Percentiles rank a stretch among this genome's conserved stretches.
These are phyloP conservation scores for Aristolochia californica DNA, from an alignment of 164 flowering plant species.

Conservation along the genomic window DNA sequence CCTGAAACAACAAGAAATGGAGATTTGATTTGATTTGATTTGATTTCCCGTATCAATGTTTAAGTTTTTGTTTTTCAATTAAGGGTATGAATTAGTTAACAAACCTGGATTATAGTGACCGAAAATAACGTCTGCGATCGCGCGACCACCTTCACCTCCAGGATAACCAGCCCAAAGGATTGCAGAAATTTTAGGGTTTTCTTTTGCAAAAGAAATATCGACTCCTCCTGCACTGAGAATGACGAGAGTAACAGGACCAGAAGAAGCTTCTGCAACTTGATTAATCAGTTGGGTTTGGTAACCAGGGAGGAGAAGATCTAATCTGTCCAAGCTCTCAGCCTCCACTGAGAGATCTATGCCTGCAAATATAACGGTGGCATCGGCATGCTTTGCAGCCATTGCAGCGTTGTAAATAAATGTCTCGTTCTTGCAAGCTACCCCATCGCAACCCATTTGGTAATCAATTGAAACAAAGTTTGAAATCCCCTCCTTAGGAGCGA, in stretches of 20 bases:
- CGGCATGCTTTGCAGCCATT: slow-evolving; percentile 44
- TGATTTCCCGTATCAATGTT: slow-evolving; percentile 5
- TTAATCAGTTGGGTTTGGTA: slow-evolving; percentile 52
- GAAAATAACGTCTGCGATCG: slow-evolving; percentile 58
- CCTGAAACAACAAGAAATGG: slow-evolving; percentile 15
- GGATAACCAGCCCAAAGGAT: slow-evolving; percentile 83
- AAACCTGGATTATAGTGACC: slow-evolving; percentile 31
- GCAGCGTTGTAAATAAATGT: slow-evolving; percentile 34
- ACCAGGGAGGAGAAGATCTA: slow-evolving; percentile 53
- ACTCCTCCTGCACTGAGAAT: slow-evolving; percentile 59
- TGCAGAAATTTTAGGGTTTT: slow-evolving; percentile 48
- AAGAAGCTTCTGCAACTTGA: slow-evolving; percentile 44
- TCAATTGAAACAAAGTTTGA: background rate
- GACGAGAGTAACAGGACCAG: slow-evolving; percentile 51
- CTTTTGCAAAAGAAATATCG: slow-evolving; percentile 62
- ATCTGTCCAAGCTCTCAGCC: slow-evolving; percentile 43
- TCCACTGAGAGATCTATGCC: slow-evolving; percentile 61
- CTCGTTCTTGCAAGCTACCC: slow-evolving; percentile 31
- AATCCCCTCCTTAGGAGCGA: background rate
- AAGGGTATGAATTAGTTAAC: background rate
- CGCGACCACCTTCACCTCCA: slow-evolving; percentile 69
- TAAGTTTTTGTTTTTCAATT: background rate
- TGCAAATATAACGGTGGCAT: slow-evolving; percentile 54
- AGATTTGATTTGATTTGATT: slow-evolving; percentile 12
- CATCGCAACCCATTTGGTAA: slow-evolving; percentile 11